Evolutionary conservation across 2,329 filamentous ascomycete species (phyloP).

Genomic region (Curvularia hawaiiensis): DNA sequence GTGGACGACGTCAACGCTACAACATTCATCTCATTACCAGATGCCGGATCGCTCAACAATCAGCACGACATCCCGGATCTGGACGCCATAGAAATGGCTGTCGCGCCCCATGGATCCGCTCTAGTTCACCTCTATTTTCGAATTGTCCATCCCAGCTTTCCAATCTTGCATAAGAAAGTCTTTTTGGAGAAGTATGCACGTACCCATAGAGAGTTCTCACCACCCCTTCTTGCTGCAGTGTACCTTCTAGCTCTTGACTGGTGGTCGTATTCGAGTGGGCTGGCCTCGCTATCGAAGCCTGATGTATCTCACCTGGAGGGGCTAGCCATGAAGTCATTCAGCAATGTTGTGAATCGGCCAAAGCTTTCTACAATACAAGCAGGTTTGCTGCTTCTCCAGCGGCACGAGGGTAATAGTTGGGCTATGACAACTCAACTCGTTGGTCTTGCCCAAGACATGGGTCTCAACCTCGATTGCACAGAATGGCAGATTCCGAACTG

Average conservation of each 20-base stretch:
- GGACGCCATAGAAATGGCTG: conserved; percentile 72
- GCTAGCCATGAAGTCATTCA: conserved; percentile 46
- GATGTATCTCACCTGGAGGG: conserved; percentile 43
- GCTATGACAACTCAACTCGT: conserved; percentile 45
- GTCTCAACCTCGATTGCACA: conserved; percentile 61
- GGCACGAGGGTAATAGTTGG: conserved; percentile 42
- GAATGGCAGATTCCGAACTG: conserved; percentile 66
- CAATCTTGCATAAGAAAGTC: conserved; percentile 65
- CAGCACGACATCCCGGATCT: conserved; percentile 54
- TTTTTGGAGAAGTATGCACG: conserved; percentile 66
- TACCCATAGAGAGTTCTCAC: conserved; percentile 63
- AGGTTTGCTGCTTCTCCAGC: conserved; percentile 46
- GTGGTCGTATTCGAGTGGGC: conserved; percentile 62
- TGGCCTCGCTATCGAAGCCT: conserved; percentile 54
- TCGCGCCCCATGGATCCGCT: conserved; percentile 71
- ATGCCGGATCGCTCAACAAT: conserved; percentile 35
- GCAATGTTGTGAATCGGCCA: conserved; percentile 46
- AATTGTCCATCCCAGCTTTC: conserved; percentile 64
- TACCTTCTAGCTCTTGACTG: conserved; percentile 68
- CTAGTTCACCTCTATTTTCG: conserved; percentile 77
- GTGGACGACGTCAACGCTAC: conserved; percentile 30
- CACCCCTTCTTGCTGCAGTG: conserved; percentile 63
- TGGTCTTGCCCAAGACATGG: conserved; percentile 47
- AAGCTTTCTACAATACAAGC: conserved; percentile 51
- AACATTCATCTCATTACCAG: conserved; percentile 34